Conservation (phyloP, 1,284 basidiomycete genomes). For the Ustilago xerochloae region DNA sequence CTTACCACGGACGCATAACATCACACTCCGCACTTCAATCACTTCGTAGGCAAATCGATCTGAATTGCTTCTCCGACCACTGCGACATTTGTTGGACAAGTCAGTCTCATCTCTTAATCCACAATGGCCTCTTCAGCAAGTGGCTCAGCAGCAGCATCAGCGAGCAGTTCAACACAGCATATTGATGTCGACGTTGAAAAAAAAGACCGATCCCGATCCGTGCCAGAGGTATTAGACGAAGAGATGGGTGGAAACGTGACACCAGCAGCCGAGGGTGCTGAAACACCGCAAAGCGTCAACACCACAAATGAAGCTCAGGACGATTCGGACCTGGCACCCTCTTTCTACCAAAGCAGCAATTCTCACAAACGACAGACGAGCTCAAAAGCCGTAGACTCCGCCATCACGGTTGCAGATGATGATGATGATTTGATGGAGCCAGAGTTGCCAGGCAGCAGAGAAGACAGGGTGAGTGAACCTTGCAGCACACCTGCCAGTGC, state of each 20-base stretch:
- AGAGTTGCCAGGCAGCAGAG: constrained; percentile 14
- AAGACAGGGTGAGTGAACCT: constrained; percentile 23
- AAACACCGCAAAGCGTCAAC: constrained; percentile 27
- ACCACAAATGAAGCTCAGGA: constrained; percentile 5
- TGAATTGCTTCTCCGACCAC: too few species aligned
- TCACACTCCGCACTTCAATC: background rate
- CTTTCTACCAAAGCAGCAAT: constrained; percentile 25
- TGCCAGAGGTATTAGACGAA: constrained; percentile 18
- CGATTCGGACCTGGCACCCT: constrained; percentile 26
- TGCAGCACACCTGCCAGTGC: too few species aligned
- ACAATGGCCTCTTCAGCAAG: constrained; percentile 31
- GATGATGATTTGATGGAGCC: constrained; percentile 37
- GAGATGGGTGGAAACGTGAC: constrained; percentile 15
- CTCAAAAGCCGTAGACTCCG: constrained; percentile 1
- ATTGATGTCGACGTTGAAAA: constrained; percentile 20
- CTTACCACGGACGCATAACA: too few species aligned
- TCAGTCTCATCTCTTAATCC: background rate
- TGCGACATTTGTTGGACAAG: too few species aligned
- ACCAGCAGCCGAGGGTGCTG: constrained; percentile 10
- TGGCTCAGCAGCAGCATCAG: constrained; percentile 2
- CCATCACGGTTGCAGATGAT: constrained; percentile 4
- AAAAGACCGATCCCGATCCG: constrained; percentile 6
- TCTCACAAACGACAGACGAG: constrained; percentile 14
- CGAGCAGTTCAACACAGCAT: constrained; percentile 10
- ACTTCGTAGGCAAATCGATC: background rate